Conservation (phyloP, 1,139 yeast species). For the Meyerozyma smithsonii region DNA sequence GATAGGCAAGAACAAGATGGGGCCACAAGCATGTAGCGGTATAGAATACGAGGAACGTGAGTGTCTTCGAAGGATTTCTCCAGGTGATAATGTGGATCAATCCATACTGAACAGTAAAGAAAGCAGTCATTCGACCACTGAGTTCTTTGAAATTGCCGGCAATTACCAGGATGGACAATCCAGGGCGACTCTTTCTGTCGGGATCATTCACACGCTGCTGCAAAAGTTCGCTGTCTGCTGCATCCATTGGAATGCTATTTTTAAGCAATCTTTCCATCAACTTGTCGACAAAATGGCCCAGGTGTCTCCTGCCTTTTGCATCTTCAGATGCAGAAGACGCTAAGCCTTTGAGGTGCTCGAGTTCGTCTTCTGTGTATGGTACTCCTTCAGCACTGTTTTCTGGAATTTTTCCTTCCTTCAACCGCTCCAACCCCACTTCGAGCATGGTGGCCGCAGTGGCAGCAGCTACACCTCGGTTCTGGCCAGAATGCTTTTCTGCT, state of each 20-base stretch:
- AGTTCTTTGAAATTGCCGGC: conserved; percentile 48
- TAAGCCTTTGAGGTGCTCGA: conserved; percentile 15
- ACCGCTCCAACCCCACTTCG: conserved; percentile 48
- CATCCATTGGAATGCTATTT: conserved; percentile 43
- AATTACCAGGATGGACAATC: conserved; percentile 46
- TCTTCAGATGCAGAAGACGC: conserved; percentile 19
- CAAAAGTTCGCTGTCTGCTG: conserved; percentile 43
- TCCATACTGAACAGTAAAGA: conserved; percentile 55
- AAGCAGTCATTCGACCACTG: conserved; percentile 47
- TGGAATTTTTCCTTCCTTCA: conserved; percentile 15
- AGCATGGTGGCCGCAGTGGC: conserved; percentile 55
- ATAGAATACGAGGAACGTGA: conserved; percentile 46
- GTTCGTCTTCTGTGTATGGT: conserved; percentile 14
- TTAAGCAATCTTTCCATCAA: conserved; percentile 49
- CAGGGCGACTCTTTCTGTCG: conserved; percentile 39
- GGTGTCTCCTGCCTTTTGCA: conserved; percentile 1
- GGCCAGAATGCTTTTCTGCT: conserved; percentile 28
- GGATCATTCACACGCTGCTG: conserved; percentile 42
- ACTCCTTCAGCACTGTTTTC: conserved; percentile 10
- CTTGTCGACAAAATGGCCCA: conserved; percentile 52
- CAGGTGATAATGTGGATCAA: conserved; percentile 54
- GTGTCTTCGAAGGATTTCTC: conserved; percentile 57
- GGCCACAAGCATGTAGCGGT: conserved; percentile 69
- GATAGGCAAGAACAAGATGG: conserved; percentile 59
- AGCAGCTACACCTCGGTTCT: conserved; percentile 48